phyloP scores from a whole-genome alignment of 2,329 filamentous ascomycete species.

The Didymellaceae sp. region DNA sequence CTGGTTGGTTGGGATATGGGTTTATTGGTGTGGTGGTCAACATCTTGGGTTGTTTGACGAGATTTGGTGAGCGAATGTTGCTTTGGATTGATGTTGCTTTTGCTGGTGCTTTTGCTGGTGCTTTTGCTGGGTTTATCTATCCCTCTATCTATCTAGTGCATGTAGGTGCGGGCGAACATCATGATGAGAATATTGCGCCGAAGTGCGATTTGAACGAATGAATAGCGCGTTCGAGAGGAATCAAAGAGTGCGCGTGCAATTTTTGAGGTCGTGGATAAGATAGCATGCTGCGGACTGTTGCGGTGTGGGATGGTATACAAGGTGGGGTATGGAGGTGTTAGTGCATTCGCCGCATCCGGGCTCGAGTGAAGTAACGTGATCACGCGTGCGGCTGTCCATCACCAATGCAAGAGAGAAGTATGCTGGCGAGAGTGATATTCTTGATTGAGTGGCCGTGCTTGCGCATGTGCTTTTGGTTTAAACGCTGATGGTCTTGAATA shows the following conservation, averaged over 20 bases:
- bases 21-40: not conserved
- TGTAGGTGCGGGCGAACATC: too few species aligned
- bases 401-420: not conserved
- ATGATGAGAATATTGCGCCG: too few species aligned
- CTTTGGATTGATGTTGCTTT: too few species aligned
- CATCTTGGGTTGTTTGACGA: not conserved
- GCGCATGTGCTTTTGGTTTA: constrained; percentile 25
- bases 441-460: too few species aligned
- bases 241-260: too few species aligned
- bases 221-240: too few species aligned
- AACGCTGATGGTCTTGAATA: constrained; percentile 52
- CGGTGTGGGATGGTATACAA: not conserved
- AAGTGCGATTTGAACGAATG: too few species aligned
- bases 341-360: constrained; percentile 3
- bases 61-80: too few species aligned
- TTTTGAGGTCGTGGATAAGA: not conserved
- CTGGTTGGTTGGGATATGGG: constrained; percentile 6
- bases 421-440: constrained; percentile 1
- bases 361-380: constrained; percentile 24
- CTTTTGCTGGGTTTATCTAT: too few species aligned
- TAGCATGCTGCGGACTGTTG: not conserved
- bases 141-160: too few species aligned
- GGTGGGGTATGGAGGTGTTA: not conserved
- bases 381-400: constrained; percentile 16
- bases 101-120: too few species aligned